Evolutionary conservation across 805 yeast species (phyloP), one percentile per base, ranked within the genome.

Genomic region (Metschnikowia kunwiensis): DNA sequence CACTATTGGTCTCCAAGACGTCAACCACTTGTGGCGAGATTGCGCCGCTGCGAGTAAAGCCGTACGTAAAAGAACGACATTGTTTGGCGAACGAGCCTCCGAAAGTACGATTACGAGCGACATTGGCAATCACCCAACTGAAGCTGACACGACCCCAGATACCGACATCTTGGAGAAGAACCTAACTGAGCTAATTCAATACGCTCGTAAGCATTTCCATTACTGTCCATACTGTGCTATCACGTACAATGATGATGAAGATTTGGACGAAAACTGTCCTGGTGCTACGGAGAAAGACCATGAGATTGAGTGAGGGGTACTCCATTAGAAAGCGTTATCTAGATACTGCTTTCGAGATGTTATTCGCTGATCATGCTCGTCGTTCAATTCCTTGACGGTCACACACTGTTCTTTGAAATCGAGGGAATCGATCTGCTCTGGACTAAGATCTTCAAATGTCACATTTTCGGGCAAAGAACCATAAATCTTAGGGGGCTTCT

Each of bases 21-120:
- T 58, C 0, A 68, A 70, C 30, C 61, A 57, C 1, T 50, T 74
- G 23, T 74, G 78, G 78, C 57, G 72, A 45, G 53, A 59, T 1
- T 50, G 43, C 29, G 54, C 52, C 4, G 18, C n/a, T 8, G 9
- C 13, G 5, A 11, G 7, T 7, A 19, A 4, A 3, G 24, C 17
- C 5, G 20, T 13, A 11, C 16, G n/a, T 1, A 27, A 21, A 15
- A 22, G 36, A 27, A 23, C 30, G 5, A 9, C 12, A 4, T 19
- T 37, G 12, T 31, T 37, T 12, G 36, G 36, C 4, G 40, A 37
- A 17, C n/a, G n/a, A n/a, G n/a, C n/a, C n/a, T n/a, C n/a, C n/a
- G n/a, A n/a, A n/a, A n/a, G n/a, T n/a, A n/a, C n/a, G n/a, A n/a
- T n/a, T n/a, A n/a, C n/a, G n/a, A n/a, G n/a, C n/a, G n/a, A n/a